Evolutionary conservation across 2,329 filamentous ascomycete species (phyloP).

Genomic region (Colletotrichum musicola): DNA sequence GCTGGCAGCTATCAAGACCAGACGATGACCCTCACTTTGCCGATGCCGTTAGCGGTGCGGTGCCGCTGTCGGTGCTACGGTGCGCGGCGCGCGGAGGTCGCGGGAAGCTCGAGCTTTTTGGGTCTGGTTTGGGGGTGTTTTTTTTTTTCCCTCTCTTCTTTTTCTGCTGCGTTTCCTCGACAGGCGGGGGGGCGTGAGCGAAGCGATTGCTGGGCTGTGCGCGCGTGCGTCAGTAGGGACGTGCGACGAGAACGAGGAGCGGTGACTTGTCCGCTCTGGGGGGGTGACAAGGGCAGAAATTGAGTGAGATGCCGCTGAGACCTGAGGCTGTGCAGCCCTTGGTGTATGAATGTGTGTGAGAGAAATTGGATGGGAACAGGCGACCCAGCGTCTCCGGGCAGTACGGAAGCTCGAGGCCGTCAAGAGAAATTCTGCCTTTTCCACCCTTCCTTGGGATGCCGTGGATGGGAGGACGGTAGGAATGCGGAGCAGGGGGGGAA

Average conservation of each 20-base stretch:
- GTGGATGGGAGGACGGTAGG: conserved; percentile 20
- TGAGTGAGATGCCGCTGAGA: conserved; percentile 37
- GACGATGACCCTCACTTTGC: conserved; percentile 21
- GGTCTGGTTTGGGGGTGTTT: background rate
- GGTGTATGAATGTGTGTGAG: conserved; percentile 37
- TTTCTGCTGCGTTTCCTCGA: conserved; percentile 9
- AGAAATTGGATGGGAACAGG: conserved; percentile 35
- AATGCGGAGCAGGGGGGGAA: background rate
- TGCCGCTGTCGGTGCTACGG: conserved; percentile 19
- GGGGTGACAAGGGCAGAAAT: conserved; percentile 35
- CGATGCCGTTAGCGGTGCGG: conserved; percentile 22
- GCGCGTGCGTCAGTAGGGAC: conserved; percentile 39
- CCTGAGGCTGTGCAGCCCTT: conserved; percentile 38
- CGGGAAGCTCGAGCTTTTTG: conserved; percentile 35
- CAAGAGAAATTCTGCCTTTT: conserved; percentile 18
- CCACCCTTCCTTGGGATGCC: background rate
- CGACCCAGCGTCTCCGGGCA: conserved; percentile 28
- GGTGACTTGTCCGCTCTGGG: conserved; percentile 36
- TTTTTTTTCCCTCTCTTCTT: background rate
- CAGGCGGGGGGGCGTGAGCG: conserved; percentile 20
- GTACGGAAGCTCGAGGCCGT: conserved; percentile 26
- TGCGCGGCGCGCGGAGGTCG: conserved; percentile 33
- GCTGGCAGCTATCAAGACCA: conserved; percentile 24
- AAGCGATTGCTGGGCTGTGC: conserved; percentile 36
- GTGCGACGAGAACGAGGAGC: conserved; percentile 37